Evolutionary conservation across 164 flowering plant genomes (phyloP), one percentile per base, ranked within the genome.

Genomic region (Piper longum): DNA sequence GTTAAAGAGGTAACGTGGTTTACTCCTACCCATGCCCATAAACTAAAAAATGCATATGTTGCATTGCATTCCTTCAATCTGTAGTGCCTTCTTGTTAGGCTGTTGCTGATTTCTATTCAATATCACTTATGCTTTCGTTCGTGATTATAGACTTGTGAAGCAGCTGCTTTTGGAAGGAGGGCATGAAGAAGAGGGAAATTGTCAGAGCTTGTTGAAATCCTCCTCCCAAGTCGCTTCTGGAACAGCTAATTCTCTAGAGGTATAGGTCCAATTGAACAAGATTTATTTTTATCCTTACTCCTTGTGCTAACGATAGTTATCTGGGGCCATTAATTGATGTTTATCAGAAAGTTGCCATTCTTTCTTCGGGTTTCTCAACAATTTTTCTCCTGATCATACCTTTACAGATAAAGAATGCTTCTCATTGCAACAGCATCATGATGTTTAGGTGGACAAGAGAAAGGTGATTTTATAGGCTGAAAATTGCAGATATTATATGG

Each of bases 401-500:
- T 8, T 83, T 96, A 42, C 63, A 67, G 17, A 86, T 83, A 65
- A 87, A 96, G 96, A 87, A 56, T 63, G 14, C 48, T 4, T 14
- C n/a, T 26, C 16, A 36, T 26, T 36, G 41, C 36, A 42, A 14
- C 41, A 57, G 41, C 36, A 57, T 57, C 41, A 26, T 57, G 41
- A 57, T 26, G 60, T 41, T 26, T 36, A 36, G 60, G 41, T 57
- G 60, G 60, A 26, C 60, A 26, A 57, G 36, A 16, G 41, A 57
- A 41, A 57, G 60, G 60, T 57, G 18, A 1, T 43, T 16, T 54
- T 56, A n/a, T 18, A 41, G 60, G 3, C 3, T 5, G 5, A 57
- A 17, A 3, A 18, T 26, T 0, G 26, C 16, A 63, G 5, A 4
- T 14, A 16, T 57, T 41, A 26, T 26, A 57, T 57, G 60, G 41